Percentiles rank a stretch among this genome's conserved stretches.
Conservation (phyloP, 257 asterid species). For the Capsicum pubescens region DNA sequence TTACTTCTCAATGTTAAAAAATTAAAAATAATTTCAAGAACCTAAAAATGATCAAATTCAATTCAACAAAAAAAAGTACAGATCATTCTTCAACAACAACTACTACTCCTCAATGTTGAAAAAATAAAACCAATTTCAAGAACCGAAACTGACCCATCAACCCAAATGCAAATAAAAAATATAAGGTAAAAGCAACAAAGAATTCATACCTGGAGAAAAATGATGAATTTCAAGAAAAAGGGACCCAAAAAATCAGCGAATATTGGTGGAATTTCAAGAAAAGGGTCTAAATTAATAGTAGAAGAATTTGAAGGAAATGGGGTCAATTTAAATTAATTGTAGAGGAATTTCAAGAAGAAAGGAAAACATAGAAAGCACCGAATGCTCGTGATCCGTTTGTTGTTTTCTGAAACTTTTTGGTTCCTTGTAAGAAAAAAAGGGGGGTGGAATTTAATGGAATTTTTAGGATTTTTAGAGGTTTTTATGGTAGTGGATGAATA, state of each 20-base stretch:
- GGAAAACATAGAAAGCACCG: background rate
- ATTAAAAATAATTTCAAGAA: too few relatives aligned
- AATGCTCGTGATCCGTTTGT: background rate
- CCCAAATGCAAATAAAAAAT: background rate
- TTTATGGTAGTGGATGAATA: background rate
- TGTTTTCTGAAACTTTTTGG: background rate
- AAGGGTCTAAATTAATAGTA: background rate
- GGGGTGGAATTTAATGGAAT: too few relatives aligned
- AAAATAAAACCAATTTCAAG: too few relatives aligned
- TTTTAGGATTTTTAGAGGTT: background rate
- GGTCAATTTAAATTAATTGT: background rate
- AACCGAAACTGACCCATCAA: background rate
- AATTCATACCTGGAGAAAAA: background rate
- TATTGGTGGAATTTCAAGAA: background rate
- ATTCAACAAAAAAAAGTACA: too few relatives aligned
- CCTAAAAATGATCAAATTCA: too few relatives aligned
- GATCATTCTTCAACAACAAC: background rate
- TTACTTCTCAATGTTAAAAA: too few relatives aligned
- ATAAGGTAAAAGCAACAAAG: background rate
- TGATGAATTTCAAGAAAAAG: background rate
- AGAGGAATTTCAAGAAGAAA: background rate
- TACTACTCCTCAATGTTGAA: background rate
- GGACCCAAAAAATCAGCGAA: too few relatives aligned
- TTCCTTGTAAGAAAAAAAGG: background rate
- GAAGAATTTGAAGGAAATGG: background rate